Percentiles rank a stretch among this genome's conserved stretches.
Evolutionary conservation across 176 grass and related monocot genomes (phyloP).

Genomic region (Triticum urartu): DNA sequence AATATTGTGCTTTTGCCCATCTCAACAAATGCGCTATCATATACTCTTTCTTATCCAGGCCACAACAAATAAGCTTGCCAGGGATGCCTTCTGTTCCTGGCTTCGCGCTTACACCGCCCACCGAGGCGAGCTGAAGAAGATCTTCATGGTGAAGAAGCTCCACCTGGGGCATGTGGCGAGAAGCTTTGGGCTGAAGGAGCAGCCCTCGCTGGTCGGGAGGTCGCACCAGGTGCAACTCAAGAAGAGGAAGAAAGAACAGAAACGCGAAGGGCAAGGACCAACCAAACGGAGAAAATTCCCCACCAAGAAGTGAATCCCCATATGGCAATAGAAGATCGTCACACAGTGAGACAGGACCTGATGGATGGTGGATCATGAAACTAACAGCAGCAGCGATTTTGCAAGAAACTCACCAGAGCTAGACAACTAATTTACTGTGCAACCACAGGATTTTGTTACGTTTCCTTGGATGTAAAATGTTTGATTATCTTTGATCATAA

Average conservation of each 20-base stretch:
- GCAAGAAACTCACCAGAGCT: background rate
- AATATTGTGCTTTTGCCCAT: background rate
- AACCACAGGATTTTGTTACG: background rate
- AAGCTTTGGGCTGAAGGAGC: constrained; percentile 85
- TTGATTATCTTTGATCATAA: background rate
- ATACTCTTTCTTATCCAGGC: constrained; percentile 33
- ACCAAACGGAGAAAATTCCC: constrained; percentile 58
- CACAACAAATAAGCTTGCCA: constrained; percentile 64
- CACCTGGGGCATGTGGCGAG: constrained; percentile 85
- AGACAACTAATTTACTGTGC: background rate
- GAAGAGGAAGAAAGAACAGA: constrained; percentile 76
- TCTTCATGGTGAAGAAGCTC: constrained; percentile 95
- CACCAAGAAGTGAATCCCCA: constrained; percentile 28
- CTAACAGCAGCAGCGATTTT: background rate
- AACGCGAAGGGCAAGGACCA: constrained; percentile 23
- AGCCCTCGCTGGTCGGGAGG: constrained; percentile 76
- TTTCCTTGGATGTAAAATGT: background rate
- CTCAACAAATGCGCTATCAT: background rate
- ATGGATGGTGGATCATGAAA: background rate
- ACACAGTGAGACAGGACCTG: background rate
- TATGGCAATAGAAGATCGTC: background rate
- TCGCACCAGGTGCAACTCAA: constrained; percentile 66
- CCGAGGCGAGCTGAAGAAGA: constrained; percentile 86
- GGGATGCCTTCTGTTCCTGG: constrained; percentile 90
- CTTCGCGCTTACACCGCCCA: constrained; percentile 88